A percentile compares a stretch with the other conserved stretches of the same genome.
Evolutionary conservation across 495 filamentous ascomycete genomes (phyloP).

Genomic region (Pyrenopolyporus hunteri): DNA sequence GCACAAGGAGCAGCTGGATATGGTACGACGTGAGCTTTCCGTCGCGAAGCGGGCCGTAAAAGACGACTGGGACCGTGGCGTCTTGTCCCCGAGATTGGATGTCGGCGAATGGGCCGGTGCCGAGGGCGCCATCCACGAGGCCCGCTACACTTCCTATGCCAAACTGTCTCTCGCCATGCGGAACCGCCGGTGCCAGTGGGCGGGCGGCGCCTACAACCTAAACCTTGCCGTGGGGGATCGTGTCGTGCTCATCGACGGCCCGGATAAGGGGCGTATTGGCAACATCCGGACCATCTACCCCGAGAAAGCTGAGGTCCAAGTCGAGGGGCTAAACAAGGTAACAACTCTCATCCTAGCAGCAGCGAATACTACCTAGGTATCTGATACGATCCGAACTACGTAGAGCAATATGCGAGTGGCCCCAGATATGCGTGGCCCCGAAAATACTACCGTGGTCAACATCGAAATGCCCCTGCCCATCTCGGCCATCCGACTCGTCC

Average conservation of each 20-base stretch:
- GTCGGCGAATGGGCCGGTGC: constrained; percentile 48
- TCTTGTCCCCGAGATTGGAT: constrained; percentile 75
- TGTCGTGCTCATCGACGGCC: constrained; percentile 76
- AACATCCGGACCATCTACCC: constrained; percentile 63
- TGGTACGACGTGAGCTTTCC: constrained; percentile 30
- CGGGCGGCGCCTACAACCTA: constrained; percentile 61
- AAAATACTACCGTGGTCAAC: background rate
- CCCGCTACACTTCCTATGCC: constrained; percentile 33
- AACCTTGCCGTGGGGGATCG: constrained; percentile 74
- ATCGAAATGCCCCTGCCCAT: constrained; percentile 62
- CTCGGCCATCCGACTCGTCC: constrained; percentile 77
- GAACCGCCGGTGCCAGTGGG: constrained; percentile 48
- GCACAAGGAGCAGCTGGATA: background rate
- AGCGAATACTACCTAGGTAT: background rate
- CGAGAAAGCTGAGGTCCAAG: constrained; percentile 60
- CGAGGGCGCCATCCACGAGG: constrained; percentile 57
- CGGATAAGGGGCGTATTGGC: constrained; percentile 82
- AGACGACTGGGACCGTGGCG: constrained; percentile 79
- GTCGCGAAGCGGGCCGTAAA: constrained; percentile 44
- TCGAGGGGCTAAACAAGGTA: constrained; percentile 74
- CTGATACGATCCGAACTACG: background rate
- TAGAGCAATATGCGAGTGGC: constrained; percentile 29
- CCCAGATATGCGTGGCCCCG: background rate
- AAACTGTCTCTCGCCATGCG: constrained; percentile 39
- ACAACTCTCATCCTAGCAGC: background rate